phyloP scores from a whole-genome alignment of 1,284 basidiomycete species.

The Ustilago trichophora region DNA sequence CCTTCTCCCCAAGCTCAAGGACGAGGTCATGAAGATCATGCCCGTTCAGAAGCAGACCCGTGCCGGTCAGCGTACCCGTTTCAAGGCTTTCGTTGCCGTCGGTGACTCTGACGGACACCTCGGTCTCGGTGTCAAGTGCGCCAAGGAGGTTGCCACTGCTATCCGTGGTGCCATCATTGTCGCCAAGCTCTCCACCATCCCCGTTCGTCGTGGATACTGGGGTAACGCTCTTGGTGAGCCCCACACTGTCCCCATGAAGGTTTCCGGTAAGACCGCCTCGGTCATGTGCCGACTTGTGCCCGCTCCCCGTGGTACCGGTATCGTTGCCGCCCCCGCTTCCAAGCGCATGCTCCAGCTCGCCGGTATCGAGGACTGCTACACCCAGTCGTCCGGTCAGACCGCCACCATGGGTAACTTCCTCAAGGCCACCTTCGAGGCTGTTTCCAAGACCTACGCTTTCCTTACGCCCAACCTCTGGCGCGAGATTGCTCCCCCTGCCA shows the following conservation, averaged over 20 bases:
- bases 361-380: conserved; percentile 92
- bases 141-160: conserved; percentile 99
- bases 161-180: conserved; percentile 99
- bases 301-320: conserved; percentile 96
- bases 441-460: conserved; percentile 97
- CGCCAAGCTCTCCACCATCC: conserved; percentile 92
- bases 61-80: conserved; percentile 98
- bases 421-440: conserved; percentile 96
- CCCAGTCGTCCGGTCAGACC: conserved; percentile 96
- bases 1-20: conserved; percentile 66
- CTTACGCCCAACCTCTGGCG: conserved; percentile 95
- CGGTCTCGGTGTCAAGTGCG: conserved; percentile 99
- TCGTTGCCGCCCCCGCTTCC: conserved; percentile 96
- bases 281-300: conserved; percentile 99
- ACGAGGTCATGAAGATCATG: conserved; percentile 99
- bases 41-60: conserved; percentile 99
- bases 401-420: conserved; percentile 99
- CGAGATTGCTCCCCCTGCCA: conserved; percentile 83
- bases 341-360: conserved; percentile 97
- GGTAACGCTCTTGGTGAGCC: conserved; percentile 84
- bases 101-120: conserved; percentile 96
- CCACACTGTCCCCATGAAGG: conserved; percentile 98
- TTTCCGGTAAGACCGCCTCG: conserved; percentile 97
- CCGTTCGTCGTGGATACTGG: conserved; percentile 99
- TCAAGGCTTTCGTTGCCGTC: conserved; percentile 99